phyloP scores from a whole-genome alignment of 257 asterid species.

The Solanum corneliomulleri region DNA sequence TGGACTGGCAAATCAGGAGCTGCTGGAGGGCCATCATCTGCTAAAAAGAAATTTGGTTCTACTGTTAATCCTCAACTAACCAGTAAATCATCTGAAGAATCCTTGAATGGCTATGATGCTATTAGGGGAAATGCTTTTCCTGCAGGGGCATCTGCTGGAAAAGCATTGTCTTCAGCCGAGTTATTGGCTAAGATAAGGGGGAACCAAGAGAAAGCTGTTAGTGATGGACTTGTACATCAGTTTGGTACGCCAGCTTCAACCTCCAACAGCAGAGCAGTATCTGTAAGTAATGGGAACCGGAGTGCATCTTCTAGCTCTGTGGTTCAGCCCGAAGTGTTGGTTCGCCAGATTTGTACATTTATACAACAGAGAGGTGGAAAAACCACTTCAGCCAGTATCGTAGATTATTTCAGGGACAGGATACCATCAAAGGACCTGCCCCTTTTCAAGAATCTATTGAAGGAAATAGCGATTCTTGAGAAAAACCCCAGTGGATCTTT shows the following conservation, averaged over 20 bases:
- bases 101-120: slow-evolving; percentile 6
- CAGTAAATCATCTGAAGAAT: slow-evolving; percentile 25
- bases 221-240: slow-evolving; percentile 74
- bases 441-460: slow-evolving; percentile 72
- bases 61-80: slow-evolving; percentile 41
- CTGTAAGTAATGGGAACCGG: slow-evolving; percentile 19
- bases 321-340: slow-evolving; percentile 72
- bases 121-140: slow-evolving; percentile 27
- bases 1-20: slow-evolving; percentile 96
- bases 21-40: slow-evolving; percentile 86
- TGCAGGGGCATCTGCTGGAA: slow-evolving; percentile 77
- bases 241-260: slow-evolving; percentile 25
- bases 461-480: slow-evolving; percentile 83
- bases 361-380: slow-evolving; percentile 73
- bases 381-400: slow-evolving; percentile 63
- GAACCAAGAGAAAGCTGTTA: slow-evolving; percentile 48
- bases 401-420: slow-evolving; percentile 59
- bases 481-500: slow-evolving; percentile 45
- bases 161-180: slow-evolving; percentile 78
- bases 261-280: slow-evolving; percentile 20
- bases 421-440: slow-evolving; percentile 80
- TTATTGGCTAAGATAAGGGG: slow-evolving; percentile 61
- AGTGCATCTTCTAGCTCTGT: slow-evolving; percentile 19
- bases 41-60: slow-evolving; percentile 66
- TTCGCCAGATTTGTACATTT: slow-evolving; percentile 82